Base-by-base conservation (phyloP, 371 early-diverging fungal genomes). In the Mucor sp. region DNA sequence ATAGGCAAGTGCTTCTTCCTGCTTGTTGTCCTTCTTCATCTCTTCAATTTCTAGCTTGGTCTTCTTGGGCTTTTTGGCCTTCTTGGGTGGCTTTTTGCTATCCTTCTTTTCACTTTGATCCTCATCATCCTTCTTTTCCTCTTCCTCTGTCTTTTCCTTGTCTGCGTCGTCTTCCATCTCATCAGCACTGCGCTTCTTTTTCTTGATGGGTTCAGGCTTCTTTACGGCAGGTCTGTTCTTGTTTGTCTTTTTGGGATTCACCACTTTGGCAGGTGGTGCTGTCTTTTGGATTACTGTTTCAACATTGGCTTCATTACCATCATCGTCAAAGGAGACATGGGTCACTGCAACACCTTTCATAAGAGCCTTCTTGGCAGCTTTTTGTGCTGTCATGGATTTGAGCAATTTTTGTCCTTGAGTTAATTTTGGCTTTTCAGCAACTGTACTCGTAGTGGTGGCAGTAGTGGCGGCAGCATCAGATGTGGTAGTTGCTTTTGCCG, bases 1-100 rank as follows among this genome's bases (percentile, higher is more conserved):
- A 64, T 81, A 81, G 3, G 60, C 75, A 35, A 81, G 66, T 1
- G 76, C 74, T 58, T 71, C 71, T 47, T 67, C 65, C 64, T 67
- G 70, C 35, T 69, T 70, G 21, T 19, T 35, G 17, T 70, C 74
- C 32, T 67, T 74, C 19, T 66, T 74, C 19, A 15, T 58, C 56
- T 67, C 70, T 58, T 70, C 67, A 11, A 53, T 50, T 56, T 73
- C 60, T 15, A 41, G 28, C 35, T 74, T 70, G 39, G 19, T 43
- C 41, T 74, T 74, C 30, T 66, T 65, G 3, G 48, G 33, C 39
- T 70, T 66, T 27, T 65, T 65, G 11, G 60, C 57, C 37, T 57
- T 68, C 47, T 75, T 65, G 35, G 50, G 37, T 48, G 66, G 65
- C 57, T 66, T 63, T 32, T 63, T 63, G 17, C 39, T 35, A 17